phyloP scores from a whole-genome alignment of 176 grass and related monocot genomes.

The Thinopyrum elongatum region DNA sequence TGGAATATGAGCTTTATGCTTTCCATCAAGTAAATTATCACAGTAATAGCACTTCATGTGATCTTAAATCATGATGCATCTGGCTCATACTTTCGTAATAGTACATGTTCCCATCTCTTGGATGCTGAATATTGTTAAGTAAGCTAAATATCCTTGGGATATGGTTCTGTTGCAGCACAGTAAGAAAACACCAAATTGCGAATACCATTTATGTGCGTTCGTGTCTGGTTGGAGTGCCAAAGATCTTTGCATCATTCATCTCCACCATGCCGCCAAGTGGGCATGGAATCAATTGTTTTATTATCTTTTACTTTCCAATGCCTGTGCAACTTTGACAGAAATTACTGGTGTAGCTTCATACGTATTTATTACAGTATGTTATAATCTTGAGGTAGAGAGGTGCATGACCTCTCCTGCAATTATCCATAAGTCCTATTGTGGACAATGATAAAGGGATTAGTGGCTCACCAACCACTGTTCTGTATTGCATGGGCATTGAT shows the following conservation, averaged over 20 bases:
- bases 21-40: not conserved
- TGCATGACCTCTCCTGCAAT: constrained; percentile 36
- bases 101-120: not conserved
- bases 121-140: not conserved
- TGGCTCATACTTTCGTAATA: not conserved
- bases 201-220: constrained; percentile 6
- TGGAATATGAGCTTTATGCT: constrained; percentile 6
- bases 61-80: not conserved
- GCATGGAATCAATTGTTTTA: constrained; percentile 2
- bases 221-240: not conserved
- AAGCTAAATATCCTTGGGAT: constrained; percentile 9
- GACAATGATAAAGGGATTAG: constrained; percentile 29
- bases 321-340: not conserved
- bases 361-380: constrained; percentile 1
- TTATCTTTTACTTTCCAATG: not conserved
- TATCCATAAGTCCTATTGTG: constrained; percentile 24
- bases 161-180: not conserved
- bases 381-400: constrained; percentile 32
- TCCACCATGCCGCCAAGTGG: not conserved
- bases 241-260: not conserved
- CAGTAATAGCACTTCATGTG: not conserved
- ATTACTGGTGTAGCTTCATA: not conserved
- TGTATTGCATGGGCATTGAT: constrained; percentile 57
- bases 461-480: constrained; percentile 29
- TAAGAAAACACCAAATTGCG: constrained; percentile 12